phyloP scores from a whole-genome alignment of 2,329 filamentous ascomycete genomes.

The Cladosporium sp. region DNA sequence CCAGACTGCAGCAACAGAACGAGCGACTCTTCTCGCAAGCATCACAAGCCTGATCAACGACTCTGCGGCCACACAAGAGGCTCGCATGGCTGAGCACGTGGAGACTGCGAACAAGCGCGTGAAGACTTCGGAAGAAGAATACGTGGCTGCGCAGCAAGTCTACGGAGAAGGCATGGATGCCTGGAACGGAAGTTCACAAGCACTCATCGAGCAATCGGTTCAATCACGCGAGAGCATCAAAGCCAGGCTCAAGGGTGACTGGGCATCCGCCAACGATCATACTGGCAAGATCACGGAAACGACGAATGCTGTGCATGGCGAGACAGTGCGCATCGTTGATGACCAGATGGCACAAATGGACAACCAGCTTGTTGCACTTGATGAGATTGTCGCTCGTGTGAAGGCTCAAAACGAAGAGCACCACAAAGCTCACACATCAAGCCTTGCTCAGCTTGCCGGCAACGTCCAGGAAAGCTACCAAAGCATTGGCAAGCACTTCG shows the following conservation, averaged over 20 bases:
- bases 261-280: conserved; percentile 74
- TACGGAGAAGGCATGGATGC: conserved; percentile 72
- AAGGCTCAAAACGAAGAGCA: conserved; percentile 77
- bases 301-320: conserved; percentile 83
- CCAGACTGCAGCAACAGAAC: conserved; percentile 69
- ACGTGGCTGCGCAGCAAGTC: conserved; percentile 55
- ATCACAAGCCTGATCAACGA: conserved; percentile 75
- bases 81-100: conserved; percentile 67
- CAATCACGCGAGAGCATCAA: conserved; percentile 77
- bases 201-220: conserved; percentile 69
- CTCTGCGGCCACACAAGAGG: conserved; percentile 72
- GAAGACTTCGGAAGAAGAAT: conserved; percentile 54
- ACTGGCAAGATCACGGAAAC: conserved; percentile 81
- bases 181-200: conserved; percentile 70
- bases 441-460: conserved; percentile 64
- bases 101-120: conserved; percentile 59
- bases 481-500: conserved; percentile 69
- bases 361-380: conserved; percentile 83
- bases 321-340: conserved; percentile 86
- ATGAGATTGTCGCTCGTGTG: conserved; percentile 85
- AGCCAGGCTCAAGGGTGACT: conserved; percentile 80
- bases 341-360: conserved; percentile 85
- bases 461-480: conserved; percentile 73
- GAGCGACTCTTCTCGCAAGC: conserved; percentile 70
- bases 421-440: conserved; percentile 67